phyloP scores from a whole-genome alignment of 2,329 filamentous ascomycete genomes.

The Venturia effusa region DNA sequence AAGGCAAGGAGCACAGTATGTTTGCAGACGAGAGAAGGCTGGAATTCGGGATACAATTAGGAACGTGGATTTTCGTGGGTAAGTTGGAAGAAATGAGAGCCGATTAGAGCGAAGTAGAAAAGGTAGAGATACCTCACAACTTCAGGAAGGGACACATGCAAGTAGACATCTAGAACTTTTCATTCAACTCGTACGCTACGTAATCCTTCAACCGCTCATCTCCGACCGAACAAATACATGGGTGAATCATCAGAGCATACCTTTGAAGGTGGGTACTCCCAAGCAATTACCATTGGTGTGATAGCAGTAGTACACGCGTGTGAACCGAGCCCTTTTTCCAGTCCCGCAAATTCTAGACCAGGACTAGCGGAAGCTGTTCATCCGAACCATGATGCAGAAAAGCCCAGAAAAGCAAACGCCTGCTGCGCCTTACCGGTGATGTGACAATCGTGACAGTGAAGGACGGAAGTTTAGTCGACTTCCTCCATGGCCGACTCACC shows the following conservation, averaged over 20 bases:
- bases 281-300: not conserved
- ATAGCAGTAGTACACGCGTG: not conserved
- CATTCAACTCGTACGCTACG: not conserved
- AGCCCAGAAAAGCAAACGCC: slow-evolving; percentile 3
- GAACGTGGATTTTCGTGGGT: too few relatives aligned
- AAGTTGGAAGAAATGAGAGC: too few relatives aligned
- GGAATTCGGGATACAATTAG: too few relatives aligned
- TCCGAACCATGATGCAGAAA: slow-evolving; percentile 1
- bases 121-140: too few relatives aligned
- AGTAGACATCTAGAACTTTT: not conserved
- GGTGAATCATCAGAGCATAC: not conserved
- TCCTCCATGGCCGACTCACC: slow-evolving; percentile 99
- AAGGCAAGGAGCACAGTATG: slow-evolving; percentile 17
- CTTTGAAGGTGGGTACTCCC: not conserved
- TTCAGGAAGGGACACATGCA: not conserved
- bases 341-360: not conserved
- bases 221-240: not conserved
- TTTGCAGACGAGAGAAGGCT: not conserved
- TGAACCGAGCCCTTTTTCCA: not conserved
- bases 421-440: slow-evolving; percentile 1
- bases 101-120: not conserved
- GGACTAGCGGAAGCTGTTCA: not conserved
- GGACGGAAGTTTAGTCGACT: slow-evolving; percentile 63
- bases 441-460: not conserved
- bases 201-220: not conserved